These are phyloP conservation scores for Tinospora cordifolia DNA, from an alignment of 164 flowering plant genomes.

Conservation along the genomic window DNA sequence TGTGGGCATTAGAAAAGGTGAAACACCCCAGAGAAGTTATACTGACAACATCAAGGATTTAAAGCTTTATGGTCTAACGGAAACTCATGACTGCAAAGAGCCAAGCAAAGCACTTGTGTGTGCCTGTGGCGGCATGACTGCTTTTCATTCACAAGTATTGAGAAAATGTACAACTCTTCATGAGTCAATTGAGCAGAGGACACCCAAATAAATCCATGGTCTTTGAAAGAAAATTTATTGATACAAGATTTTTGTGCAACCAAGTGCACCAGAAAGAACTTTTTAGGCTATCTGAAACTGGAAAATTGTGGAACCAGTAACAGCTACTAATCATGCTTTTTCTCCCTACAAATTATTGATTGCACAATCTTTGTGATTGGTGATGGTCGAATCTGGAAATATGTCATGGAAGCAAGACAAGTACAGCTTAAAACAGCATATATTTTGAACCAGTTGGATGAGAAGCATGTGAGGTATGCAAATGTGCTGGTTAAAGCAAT, in stretches of 20 bases:
- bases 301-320: not conserved
- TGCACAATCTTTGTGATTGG: slow-evolving; percentile 27
- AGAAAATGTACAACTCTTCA: too few species aligned
- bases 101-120: too few species aligned
- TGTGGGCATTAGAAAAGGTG: slow-evolving; percentile 14
- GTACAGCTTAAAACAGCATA: slow-evolving; percentile 52
- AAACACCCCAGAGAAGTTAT: too few species aligned
- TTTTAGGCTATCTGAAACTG: not conserved
- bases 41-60: too few species aligned
- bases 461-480: slow-evolving; percentile 44
- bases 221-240: too few species aligned
- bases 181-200: too few species aligned
- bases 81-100: too few species aligned
- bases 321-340: not conserved
- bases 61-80: too few species aligned
- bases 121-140: too few species aligned
- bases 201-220: too few species aligned
- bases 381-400: slow-evolving; percentile 45
- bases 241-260: not conserved
- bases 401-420: slow-evolving; percentile 51
- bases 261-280: not conserved
- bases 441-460: slow-evolving; percentile 58
- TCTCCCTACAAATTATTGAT: not conserved
- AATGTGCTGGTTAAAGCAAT: slow-evolving; percentile 37
- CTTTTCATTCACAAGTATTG: too few species aligned